Evolutionary conservation across 2,329 filamentous ascomycete genomes (phyloP), one percentile per base, ranked within the genome.

Genomic region (Penicillium sp.): DNA sequence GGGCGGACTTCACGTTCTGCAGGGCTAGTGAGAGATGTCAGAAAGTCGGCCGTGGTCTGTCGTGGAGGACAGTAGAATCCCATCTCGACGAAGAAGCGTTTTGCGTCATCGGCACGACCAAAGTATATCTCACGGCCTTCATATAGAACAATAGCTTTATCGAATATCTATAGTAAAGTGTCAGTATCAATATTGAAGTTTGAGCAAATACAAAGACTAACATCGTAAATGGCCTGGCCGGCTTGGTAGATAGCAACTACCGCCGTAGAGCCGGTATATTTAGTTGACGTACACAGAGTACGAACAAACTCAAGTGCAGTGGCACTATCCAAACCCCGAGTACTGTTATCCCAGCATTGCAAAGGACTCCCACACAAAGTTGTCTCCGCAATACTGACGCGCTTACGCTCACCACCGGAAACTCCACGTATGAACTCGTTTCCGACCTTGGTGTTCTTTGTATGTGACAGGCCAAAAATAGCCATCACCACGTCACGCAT

Each of bases 41-140:
- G 73, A 69, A 90, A 90, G 70, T 90, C 87, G 8, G 83, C 85
- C 0, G 83, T 87, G 0, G 86, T 90, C 67, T 90, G 86, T n/a
- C 88, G 81, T 3, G 81, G 73, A 0, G 87, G 86, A 63, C 88
- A 91, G 16, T 81, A 70, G 77, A 85, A 92, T 26, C 89, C 89
- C 71, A 88, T 82, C 11, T 78, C 74, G 64, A 87, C 82, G 62
- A 92, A 91, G 72, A 84, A 92, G 0, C 68, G 68, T 63, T 81
- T 86, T 0, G 89, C 89, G 4, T 79, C 72, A 6, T 67, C 67
- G 0, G 85, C 83, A 0, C 81, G 81, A 0, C 89, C 90, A 62
- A 88, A 92, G 74, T 85, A 93, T 64, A 93, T 91, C 66, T 91
- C 82, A 1, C 86, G 80, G 1, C 89, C 89, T 64, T 91, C 86